Evolutionary conservation across 441 rosid genomes (phyloP).

Genomic region (Euphorbia schlechtendalii): DNA sequence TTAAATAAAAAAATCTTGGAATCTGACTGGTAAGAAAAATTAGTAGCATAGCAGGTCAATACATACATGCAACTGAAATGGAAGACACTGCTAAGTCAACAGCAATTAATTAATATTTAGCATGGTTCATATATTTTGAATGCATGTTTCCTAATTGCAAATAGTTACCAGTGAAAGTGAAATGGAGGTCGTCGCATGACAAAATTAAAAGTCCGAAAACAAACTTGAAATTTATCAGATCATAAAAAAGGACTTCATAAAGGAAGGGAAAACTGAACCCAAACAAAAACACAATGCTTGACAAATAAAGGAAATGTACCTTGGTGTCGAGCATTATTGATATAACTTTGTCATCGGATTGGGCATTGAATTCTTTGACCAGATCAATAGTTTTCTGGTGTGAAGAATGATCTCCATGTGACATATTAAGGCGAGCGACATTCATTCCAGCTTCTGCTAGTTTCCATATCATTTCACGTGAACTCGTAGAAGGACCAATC

Average conservation of each 20-base stretch:
- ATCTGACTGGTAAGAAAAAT: neutral
- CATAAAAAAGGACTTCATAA: no score
- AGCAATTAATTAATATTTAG: no score
- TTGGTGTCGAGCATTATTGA: slow-evolving; percentile 73
- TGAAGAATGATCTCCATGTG: slow-evolving; percentile 27
- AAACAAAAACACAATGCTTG: no score
- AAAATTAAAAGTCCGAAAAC: neutral
- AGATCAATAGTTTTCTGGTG: slow-evolving; percentile 83
- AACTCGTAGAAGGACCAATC: no score
- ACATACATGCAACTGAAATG: neutral
- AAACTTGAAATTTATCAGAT: no score
- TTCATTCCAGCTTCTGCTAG: no score
- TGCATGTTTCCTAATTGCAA: neutral
- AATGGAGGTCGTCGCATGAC: neutral
- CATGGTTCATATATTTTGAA: neutral
- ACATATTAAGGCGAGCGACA: no score
- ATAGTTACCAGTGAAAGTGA: neutral
- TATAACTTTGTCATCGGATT: slow-evolving; percentile 64
- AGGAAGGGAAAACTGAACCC: no score
- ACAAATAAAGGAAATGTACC: neutral
- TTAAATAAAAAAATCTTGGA: neutral
- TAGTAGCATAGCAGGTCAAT: neutral
- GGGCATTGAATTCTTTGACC: slow-evolving; percentile 86
- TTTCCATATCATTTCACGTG: no score
- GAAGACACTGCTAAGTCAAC: no score